These are phyloP conservation scores for Amanita brunnescens DNA, from an alignment of 768 basidiomycete species.

Conservation along the genomic window DNA sequence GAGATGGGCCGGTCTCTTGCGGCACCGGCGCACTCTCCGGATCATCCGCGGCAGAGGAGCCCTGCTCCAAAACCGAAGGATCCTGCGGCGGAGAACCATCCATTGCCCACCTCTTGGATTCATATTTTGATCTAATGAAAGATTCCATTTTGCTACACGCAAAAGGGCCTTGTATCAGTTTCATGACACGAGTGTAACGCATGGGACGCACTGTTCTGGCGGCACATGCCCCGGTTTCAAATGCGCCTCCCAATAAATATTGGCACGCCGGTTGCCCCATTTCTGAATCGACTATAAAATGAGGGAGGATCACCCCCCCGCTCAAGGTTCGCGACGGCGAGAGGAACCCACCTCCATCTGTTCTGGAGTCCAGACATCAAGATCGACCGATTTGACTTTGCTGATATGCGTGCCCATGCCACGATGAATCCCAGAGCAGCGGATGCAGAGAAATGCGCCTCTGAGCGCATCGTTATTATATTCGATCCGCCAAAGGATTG, in stretches of 20 bases:
- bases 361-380: slow-evolving; percentile 96
- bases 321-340: no score
- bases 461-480: slow-evolving; percentile 26
- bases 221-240: slow-evolving; percentile 86
- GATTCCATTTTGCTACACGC: slow-evolving; percentile 89
- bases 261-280: slow-evolving; percentile 92
- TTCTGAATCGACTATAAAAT: slow-evolving; percentile 74
- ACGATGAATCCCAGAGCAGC: slow-evolving; percentile 95
- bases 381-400: slow-evolving; percentile 94
- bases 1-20: slow-evolving; percentile 15
- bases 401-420: slow-evolving; percentile 98
- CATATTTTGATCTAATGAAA: slow-evolving; percentile 96
- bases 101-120: slow-evolving; percentile 85
- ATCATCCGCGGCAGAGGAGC: slow-evolving; percentile 13
- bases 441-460: slow-evolving; percentile 91
- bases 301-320: no score
- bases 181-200: neutral
- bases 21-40: slow-evolving; percentile 17
- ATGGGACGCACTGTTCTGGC: slow-evolving; percentile 77
- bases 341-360: slow-evolving; percentile 75
- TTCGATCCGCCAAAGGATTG: neutral
- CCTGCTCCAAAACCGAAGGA: slow-evolving; percentile 65
- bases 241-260: slow-evolving; percentile 96
- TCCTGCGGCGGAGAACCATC: slow-evolving; percentile 81
- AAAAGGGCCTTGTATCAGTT: slow-evolving; percentile 3